A percentile compares a stretch with the other conserved stretches of the same genome.
phyloP scores from a whole-genome alignment of 306 rosid species.

The Begonia peltatifolia region DNA sequence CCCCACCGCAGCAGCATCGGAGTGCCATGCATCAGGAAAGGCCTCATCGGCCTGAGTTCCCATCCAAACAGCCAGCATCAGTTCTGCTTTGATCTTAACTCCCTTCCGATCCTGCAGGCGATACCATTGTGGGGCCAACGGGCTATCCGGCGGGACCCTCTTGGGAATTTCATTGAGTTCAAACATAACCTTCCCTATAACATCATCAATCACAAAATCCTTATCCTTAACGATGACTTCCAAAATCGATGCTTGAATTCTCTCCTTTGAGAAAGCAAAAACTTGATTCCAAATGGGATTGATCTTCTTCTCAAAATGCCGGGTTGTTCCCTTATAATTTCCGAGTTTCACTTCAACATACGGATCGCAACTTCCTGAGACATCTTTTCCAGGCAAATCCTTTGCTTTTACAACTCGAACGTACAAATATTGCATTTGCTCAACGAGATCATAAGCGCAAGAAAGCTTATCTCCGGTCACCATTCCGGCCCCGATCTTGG shows the following conservation, averaged over 20 bases:
- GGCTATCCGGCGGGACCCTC: background rate
- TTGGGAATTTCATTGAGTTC: background rate
- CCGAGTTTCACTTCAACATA: background rate
- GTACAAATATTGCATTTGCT: background rate
- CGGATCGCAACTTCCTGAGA: background rate
- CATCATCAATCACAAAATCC: background rate
- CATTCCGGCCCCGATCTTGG: conserved; percentile 7
- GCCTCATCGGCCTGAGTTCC: background rate
- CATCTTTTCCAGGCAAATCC: background rate
- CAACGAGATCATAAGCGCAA: background rate
- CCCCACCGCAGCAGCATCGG: background rate
- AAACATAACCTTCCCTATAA: background rate
- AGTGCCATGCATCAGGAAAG: background rate
- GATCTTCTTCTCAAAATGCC: background rate
- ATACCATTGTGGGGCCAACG: background rate
- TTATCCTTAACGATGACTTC: background rate
- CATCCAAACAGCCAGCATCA: background rate
- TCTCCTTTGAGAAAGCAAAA: background rate
- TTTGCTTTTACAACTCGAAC: background rate
- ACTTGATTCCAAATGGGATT: background rate
- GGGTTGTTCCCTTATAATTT: background rate
- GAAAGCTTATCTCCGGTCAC: background rate
- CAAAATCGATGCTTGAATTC: background rate
- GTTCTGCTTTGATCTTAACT: background rate
- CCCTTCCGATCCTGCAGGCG: background rate